phyloP scores from a whole-genome alignment of 2,329 filamentous ascomycete species.

The Scedosporium aurantiacum region DNA sequence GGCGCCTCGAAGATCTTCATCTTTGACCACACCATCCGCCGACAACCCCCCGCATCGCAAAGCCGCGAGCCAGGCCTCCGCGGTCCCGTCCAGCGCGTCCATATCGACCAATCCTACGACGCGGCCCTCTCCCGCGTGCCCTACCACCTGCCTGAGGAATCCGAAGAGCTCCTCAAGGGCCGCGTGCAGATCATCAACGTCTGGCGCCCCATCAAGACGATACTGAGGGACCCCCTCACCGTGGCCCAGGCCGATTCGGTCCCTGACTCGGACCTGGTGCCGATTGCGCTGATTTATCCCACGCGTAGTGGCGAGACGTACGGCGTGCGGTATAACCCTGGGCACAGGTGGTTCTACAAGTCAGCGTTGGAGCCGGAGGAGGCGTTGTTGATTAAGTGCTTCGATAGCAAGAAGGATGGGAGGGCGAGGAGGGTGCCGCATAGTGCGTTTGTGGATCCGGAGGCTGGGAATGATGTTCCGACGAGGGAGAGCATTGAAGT shows the following conservation, averaged over 20 bases:
- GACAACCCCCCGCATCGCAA: conserved; percentile 22
- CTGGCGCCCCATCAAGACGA: conserved; percentile 38
- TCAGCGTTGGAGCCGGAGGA: conserved; percentile 39
- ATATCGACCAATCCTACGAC: conserved; percentile 46
- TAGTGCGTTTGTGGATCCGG: conserved; percentile 10
- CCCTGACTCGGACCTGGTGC: conserved; percentile 36
- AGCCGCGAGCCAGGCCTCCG: conserved; percentile 32
- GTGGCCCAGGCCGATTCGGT: conserved; percentile 41
- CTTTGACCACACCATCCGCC: conserved; percentile 50
- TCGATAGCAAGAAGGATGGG: conserved; percentile 45
- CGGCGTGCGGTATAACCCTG: conserved; percentile 26
- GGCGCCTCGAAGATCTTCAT: conserved; percentile 45
- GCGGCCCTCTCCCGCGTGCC: conserved; percentile 31
- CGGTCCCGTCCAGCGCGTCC: conserved; percentile 31
- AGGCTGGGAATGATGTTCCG: conserved; percentile 25
- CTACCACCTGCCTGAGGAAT: conserved; percentile 34
- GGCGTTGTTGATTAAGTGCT: conserved; percentile 50
- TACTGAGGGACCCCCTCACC: conserved; percentile 42
- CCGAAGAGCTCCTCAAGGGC: conserved; percentile 28
- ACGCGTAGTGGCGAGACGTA: conserved; percentile 39
- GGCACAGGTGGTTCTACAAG: conserved; percentile 43
- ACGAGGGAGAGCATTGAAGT: conserved; percentile 52
- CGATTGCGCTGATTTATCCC: conserved; percentile 38
- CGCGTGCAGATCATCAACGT: conserved; percentile 43
- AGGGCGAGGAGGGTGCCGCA: conserved; percentile 21